These are phyloP conservation scores for Tricholoma terreum DNA, from an alignment of 768 basidiomycete genomes.

Conservation along the genomic window DNA sequence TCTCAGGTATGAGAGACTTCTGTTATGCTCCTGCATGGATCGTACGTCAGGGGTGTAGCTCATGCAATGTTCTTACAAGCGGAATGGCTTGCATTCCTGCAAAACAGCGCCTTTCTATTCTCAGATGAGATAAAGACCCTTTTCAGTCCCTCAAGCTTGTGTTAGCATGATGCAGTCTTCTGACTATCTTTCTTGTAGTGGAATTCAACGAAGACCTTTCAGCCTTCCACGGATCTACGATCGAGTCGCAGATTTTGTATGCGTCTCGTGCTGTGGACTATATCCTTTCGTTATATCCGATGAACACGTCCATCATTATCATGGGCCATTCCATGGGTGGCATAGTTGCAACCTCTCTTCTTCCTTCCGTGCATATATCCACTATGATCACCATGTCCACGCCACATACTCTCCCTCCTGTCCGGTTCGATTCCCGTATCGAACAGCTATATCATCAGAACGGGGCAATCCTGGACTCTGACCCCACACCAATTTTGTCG, in stretches of 20 bases:
- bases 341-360: slow-evolving; percentile 77
- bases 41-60: not conserved
- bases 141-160: not conserved
- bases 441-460: slow-evolving; percentile 66
- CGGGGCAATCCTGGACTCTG: slow-evolving; percentile 33
- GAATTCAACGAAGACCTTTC: slow-evolving; percentile 98
- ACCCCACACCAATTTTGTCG: slow-evolving; percentile 70
- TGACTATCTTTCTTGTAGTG: slow-evolving; percentile 41
- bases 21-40: not conserved
- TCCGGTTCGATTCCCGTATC: slow-evolving; percentile 79
- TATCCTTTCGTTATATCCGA: slow-evolving; percentile 75
- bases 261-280: slow-evolving; percentile 67
- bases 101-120: too few species aligned
- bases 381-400: slow-evolving; percentile 95
- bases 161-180: not conserved
- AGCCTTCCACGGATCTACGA: slow-evolving; percentile 88
- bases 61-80: not conserved
- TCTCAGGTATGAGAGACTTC: slow-evolving; percentile 55
- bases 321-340: slow-evolving; percentile 99
- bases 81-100: not conserved
- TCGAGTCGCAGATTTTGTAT: slow-evolving; percentile 79
- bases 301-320: slow-evolving; percentile 62
- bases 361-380: slow-evolving; percentile 64
- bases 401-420: slow-evolving; percentile 85
- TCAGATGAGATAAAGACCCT: not conserved